Conservation (phyloP, 257 asterid species). For the Ilex aquifolium region DNA sequence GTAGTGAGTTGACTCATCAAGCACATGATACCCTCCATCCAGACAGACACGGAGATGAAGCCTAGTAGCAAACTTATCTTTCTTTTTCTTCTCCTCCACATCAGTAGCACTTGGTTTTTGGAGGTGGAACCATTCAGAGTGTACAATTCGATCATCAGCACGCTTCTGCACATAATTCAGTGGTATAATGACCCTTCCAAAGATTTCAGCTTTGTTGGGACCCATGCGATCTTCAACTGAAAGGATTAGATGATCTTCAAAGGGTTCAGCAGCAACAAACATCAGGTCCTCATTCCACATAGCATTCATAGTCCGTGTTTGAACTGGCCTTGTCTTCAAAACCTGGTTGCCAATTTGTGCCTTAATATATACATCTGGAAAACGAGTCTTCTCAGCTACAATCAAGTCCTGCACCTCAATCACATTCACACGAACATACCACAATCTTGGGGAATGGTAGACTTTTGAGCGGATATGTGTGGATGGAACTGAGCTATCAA, state of each 20-base stretch:
- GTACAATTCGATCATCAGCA: constrained; percentile 56
- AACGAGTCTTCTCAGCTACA: constrained; percentile 43
- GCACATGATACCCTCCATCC: constrained; percentile 94
- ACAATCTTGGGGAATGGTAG: constrained; percentile 74
- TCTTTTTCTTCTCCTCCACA: constrained; percentile 59
- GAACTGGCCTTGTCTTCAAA: constrained; percentile 54
- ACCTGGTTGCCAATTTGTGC: constrained; percentile 73
- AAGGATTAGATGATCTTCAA: constrained; percentile 65
- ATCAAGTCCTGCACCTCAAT: constrained; percentile 86
- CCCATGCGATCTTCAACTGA: constrained; percentile 74
- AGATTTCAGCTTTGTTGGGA: constrained; percentile 59
- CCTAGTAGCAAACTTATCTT: constrained; percentile 65
- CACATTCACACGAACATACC: constrained; percentile 80
- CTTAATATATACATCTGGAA: constrained; percentile 57
- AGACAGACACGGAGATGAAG: constrained; percentile 72
- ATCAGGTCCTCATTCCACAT: constrained; percentile 85
- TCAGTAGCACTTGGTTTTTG: constrained; percentile 40
- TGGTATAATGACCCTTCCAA: constrained; percentile 62
- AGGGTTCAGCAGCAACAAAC: constrained; percentile 92
- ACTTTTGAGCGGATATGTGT: constrained; percentile 76
- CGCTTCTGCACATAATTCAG: constrained; percentile 58
- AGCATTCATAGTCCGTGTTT: constrained; percentile 46
- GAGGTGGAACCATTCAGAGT: constrained; percentile 62
- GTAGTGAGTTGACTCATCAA: constrained; percentile 79
- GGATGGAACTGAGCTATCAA: constrained; percentile 40